Evolutionary conservation across 2,329 filamentous ascomycete species (phyloP).

Genomic region (Cladophialophora psammophila): DNA sequence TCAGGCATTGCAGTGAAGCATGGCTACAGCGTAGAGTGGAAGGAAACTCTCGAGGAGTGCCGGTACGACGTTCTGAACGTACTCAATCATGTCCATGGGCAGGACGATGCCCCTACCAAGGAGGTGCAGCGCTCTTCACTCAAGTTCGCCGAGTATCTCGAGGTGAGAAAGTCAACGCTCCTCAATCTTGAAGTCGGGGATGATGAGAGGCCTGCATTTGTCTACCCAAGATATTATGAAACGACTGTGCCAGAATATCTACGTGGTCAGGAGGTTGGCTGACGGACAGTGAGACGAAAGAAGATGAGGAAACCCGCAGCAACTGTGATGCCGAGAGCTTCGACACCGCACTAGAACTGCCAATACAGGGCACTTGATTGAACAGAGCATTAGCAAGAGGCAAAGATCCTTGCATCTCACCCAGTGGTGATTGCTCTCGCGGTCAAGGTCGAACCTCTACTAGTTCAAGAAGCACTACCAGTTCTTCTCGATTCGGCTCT

Average conservation of each 20-base stretch:
- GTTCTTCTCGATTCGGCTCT: not conserved
- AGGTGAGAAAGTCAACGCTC: not conserved
- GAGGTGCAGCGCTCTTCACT: not conserved
- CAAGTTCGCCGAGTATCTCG: not conserved
- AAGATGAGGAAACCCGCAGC: not conserved
- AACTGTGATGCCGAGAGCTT: not conserved
- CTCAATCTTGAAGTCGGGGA: not conserved
- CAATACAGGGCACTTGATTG: not conserved
- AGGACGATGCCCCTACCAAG: not conserved
- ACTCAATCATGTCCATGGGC: not conserved
- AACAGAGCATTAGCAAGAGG: not conserved
- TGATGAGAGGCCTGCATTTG: not conserved
- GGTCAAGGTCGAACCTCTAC: no score
- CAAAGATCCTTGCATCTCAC: not conserved
- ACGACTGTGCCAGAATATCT: not conserved
- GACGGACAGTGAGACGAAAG: not conserved
- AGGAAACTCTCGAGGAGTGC: constrained; percentile 3
- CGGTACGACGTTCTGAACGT: not conserved
- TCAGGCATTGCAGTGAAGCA: not conserved
- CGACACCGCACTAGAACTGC: not conserved
- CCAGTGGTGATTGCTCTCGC: not conserved
- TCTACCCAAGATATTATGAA: not conserved
- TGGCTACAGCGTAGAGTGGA: not conserved
- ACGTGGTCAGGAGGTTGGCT: not conserved
- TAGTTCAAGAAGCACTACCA: not conserved